Base-by-base conservation (phyloP, 2,329 filamentous ascomycete genomes). In the Aspergillaceae sp. region DNA sequence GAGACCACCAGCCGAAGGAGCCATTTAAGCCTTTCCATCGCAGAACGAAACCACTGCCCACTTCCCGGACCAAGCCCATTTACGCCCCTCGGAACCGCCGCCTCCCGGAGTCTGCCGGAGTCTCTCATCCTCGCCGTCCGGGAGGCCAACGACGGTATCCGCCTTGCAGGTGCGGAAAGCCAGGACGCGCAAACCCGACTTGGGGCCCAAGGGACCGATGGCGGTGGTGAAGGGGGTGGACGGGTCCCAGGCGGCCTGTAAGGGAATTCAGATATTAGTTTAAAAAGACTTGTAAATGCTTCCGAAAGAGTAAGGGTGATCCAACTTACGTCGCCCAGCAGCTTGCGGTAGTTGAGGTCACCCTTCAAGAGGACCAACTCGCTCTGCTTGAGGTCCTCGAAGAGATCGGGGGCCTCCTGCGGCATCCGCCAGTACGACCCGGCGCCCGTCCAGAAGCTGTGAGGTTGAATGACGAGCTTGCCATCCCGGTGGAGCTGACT, bases 321-420 rank as follows among this genome's bases (percentile, higher is more conserved):
- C 2, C n/a, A 29, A 73, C 84, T 73, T 71, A 91, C 88, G 74
- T 98, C 92, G 42, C 81, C 86, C 29, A 85, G 89, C 54, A 98
- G 68, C 68, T 98, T 98, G 50, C 92, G 77, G 68, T 97, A 98
- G 71, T 98, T 98, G 56, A 98, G 66, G 63, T 98, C 92, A 2
- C 92, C 92, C 74, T 98, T 98, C 75, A 97, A 97, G 46, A 98
- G 82, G 8, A 95, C 87, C 11, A 98, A 74, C 65, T 95, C 87
- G 54, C 86, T 87, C 50, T 80, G 71, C 72, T 89, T 84, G 46
- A 98, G 69, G 60, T 97, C 91, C 5, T 86, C 77, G 44, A 80
- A 77, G 8, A 98, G 70, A 29, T 78, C 75, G 2, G 80, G 77
- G 1, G 82, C 86, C 27, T 80, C 74, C 9, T 73, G 67, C 0